Conservation (phyloP, 345 rosid species). For the Citrus sp. region DNA sequence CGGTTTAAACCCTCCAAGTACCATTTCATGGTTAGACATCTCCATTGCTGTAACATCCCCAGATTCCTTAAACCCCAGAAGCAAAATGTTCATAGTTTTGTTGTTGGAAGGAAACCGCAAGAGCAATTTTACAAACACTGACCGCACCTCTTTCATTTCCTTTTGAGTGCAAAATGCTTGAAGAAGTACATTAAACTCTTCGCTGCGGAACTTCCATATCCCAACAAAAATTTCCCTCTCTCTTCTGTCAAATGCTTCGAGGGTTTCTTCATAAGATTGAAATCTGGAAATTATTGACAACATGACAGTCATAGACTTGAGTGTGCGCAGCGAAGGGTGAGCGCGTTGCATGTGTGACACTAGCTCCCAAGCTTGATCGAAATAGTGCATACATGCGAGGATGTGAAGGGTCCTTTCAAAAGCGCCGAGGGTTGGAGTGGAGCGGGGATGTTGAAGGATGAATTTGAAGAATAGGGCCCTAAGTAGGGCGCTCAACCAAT, state of each 20-base stretch:
- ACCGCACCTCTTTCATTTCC: conserved; percentile 78
- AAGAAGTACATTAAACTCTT: conserved; percentile 75
- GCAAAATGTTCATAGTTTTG: conserved; percentile 81
- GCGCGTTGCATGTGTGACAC: conserved; percentile 41
- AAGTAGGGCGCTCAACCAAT: too few species aligned
- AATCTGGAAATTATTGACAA: conserved; percentile 63
- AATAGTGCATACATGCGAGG: conserved; percentile 74
- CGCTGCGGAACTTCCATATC: conserved; percentile 42
- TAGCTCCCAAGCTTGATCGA: conserved; percentile 80
- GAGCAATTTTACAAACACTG: conserved; percentile 59
- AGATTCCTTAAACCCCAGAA: conserved; percentile 74
- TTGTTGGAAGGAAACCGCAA: conserved; percentile 48
- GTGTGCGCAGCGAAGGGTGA: conserved; percentile 49
- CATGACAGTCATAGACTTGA: conserved; percentile 77
- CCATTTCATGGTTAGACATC: conserved; percentile 76
- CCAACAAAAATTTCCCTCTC: conserved; percentile 52
- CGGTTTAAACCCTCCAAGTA: conserved; percentile 61
- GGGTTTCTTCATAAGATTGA: conserved; percentile 62
- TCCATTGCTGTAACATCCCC: conserved; percentile 72
- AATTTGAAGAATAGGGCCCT: conserved; percentile 64
- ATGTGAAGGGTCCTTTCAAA: conserved; percentile 85
- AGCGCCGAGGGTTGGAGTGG: conserved; percentile 46
- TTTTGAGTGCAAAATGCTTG: conserved; percentile 65
- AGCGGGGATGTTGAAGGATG: conserved; percentile 30
- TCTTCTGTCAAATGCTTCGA: conserved; percentile 59